These are phyloP conservation scores for Malus sylvestris DNA, from an alignment of 306 rosid species.

Conservation along the genomic window DNA sequence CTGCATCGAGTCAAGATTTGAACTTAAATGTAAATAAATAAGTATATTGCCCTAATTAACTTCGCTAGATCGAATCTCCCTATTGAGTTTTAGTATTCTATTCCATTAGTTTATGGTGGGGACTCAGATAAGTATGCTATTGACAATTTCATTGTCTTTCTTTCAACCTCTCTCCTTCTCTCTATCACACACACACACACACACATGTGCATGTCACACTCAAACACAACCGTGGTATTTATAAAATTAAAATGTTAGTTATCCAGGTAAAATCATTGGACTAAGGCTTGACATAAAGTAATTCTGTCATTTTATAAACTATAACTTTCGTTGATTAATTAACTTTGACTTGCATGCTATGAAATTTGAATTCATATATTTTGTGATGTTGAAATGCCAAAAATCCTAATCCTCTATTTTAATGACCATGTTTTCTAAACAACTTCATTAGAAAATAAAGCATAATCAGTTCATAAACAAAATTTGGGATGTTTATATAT, in stretches of 20 bases:
- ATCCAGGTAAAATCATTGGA: neutral
- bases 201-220: neutral
- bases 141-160: conserved; percentile 9
- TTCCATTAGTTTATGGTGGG: conserved; percentile 14
- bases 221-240: neutral
- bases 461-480: too few species aligned
- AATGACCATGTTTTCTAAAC: too few species aligned
- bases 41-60: too few species aligned
- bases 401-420: neutral
- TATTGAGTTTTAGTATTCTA: conserved; percentile 17
- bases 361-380: neutral
- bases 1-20: neutral
- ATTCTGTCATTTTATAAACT: too few species aligned
- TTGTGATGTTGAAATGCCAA: neutral
- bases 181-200: neutral
- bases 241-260: neutral
- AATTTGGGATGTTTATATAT: too few species aligned
- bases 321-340: neutral
- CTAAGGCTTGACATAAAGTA: neutral
- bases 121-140: conserved; percentile 6
- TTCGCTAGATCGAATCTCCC: neutral
- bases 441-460: too few species aligned
- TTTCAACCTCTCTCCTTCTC: neutral
- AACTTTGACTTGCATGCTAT: neutral
- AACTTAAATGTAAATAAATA: too few species aligned